Evolutionary conservation across 2,329 filamentous ascomycete species (phyloP), one percentile per base, ranked within the genome.

Genomic region (Rhynchosporium agropyri): DNA sequence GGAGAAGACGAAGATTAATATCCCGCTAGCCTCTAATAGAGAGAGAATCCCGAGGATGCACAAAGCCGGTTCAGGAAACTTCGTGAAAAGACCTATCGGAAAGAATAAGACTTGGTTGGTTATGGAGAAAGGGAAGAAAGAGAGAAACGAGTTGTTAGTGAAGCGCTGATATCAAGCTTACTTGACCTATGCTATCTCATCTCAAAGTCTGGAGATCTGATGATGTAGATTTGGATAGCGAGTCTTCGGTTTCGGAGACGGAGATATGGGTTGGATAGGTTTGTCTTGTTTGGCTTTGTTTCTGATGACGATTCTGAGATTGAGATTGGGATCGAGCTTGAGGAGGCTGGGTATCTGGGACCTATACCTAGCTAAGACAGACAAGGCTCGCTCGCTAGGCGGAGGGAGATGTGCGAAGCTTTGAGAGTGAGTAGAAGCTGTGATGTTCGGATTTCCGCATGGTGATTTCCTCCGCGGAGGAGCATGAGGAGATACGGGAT

Each of bases 171-270:
- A 33, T 33, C 51, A 20, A 20, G 20, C 20, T 20, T 20, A 20
- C 20, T 20, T 26, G 43, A 36, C 31, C 36, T 4, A 54, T 54
- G 51, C 51, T 33, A 13, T 10, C 36, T 29, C 40, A 54, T 12
- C 42, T 54, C 51, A 54, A 54, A 4, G 20, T 54, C 51, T 54
- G 33, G n/a, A 43, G 38, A 15, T 61, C 58, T 2, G 58, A 61
- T 29, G 40, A 46, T 6, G 49, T 46, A 9, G 38, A 54, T n/a
- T 31, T 15, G 3, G 58, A 61, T 26, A 33, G 13, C 10, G 58
- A 53, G 13, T 36, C 48, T 10, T 36, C 50, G 10, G 49, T 46
- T 12, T 53, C 26, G 9, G 20, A 20, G 20, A 20, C 1, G 20
- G 20, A n/a, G 29, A 9, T 49, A 28, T 38, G 58, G 54, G 20